These are phyloP conservation scores for Penicillium odoratum DNA, from an alignment of 495 filamentous ascomycete genomes.

Conservation along the genomic window DNA sequence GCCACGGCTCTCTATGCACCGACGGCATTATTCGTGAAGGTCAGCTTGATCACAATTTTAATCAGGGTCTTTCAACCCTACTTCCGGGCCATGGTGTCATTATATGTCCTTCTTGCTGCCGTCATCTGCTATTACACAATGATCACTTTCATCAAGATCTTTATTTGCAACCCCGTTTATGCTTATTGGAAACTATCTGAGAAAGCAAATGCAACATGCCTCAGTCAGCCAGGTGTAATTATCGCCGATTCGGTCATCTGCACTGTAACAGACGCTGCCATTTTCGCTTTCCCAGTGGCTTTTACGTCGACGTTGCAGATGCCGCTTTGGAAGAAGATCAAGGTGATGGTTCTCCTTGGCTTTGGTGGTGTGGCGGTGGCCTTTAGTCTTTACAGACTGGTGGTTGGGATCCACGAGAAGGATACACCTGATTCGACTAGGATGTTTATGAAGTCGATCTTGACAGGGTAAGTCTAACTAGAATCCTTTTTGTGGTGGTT, in stretches of 20 bases:
- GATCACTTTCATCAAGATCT: slow-evolving; percentile 29
- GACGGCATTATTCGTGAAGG: slow-evolving; percentile 33
- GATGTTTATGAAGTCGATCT: slow-evolving; percentile 10
- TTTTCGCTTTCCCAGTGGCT: slow-evolving; percentile 31
- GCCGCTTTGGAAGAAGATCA: slow-evolving; percentile 28
- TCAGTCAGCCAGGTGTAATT: slow-evolving; percentile 28
- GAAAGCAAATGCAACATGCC: slow-evolving; percentile 14
- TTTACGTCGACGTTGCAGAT: slow-evolving; percentile 33
- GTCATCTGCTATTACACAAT: slow-evolving; percentile 31
- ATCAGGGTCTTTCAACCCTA: slow-evolving; percentile 31
- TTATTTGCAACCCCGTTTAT: slow-evolving; percentile 29
- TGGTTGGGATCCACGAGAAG: slow-evolving; percentile 25
- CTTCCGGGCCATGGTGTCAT: slow-evolving; percentile 18
- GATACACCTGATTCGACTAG: slow-evolving; percentile 20
- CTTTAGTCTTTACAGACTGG: slow-evolving; percentile 30
- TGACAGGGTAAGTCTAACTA: slow-evolving; percentile 5
- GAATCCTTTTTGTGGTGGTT: not conserved
- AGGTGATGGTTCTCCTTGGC: slow-evolving; percentile 28
- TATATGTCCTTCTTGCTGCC: slow-evolving; percentile 28
- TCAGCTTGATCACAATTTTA: slow-evolving; percentile 30
- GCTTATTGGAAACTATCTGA: slow-evolving; percentile 23
- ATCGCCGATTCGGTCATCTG: slow-evolving; percentile 33
- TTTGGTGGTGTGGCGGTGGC: slow-evolving; percentile 32
- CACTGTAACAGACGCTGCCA: slow-evolving; percentile 31
- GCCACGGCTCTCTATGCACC: slow-evolving; percentile 32